Evolutionary conservation across 2,329 filamentous ascomycete genomes (phyloP).

Genomic region (Aureobasidium zeae): DNA sequence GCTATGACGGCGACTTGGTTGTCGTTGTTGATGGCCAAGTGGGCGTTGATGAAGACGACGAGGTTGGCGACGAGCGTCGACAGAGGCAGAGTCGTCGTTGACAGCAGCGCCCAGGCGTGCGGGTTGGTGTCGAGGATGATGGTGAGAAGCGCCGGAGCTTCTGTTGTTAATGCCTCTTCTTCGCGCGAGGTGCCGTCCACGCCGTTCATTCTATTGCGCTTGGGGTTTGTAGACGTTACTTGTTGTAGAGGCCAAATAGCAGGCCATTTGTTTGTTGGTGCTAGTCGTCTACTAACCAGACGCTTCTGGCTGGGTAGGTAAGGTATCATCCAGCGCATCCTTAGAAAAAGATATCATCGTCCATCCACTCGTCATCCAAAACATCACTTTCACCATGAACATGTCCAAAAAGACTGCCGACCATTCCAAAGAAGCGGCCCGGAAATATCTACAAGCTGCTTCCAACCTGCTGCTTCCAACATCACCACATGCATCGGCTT

Average conservation of each 20-base stretch:
- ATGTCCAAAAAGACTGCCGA: conserved; percentile 1
- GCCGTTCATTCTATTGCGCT: too few species aligned
- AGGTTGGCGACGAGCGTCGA: conserved; percentile 79
- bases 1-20: conserved; percentile 91
- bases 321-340: too few species aligned
- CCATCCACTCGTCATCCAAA: too few species aligned
- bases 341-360: too few species aligned
- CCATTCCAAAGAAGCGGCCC: neutral
- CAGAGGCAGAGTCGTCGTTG: conserved; percentile 62
- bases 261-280: too few species aligned
- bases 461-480: conserved; percentile 6
- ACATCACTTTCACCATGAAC: neutral
- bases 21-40: conserved; percentile 84
- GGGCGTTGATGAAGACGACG: conserved; percentile 93
- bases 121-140: conserved; percentile 95
- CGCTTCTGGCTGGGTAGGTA: too few species aligned
- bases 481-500: conserved; percentile 15
- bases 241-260: too few species aligned
- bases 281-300: too few species aligned
- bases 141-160: conserved; percentile 71
- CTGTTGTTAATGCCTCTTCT: conserved; percentile 12
- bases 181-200: conserved; percentile 51
- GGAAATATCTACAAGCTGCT: conserved; percentile 10
- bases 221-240: too few species aligned
- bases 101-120: conserved; percentile 77